These are phyloP conservation scores for Brassica juncea DNA, from an alignment of 345 rosid genomes.

Conservation along the genomic window DNA sequence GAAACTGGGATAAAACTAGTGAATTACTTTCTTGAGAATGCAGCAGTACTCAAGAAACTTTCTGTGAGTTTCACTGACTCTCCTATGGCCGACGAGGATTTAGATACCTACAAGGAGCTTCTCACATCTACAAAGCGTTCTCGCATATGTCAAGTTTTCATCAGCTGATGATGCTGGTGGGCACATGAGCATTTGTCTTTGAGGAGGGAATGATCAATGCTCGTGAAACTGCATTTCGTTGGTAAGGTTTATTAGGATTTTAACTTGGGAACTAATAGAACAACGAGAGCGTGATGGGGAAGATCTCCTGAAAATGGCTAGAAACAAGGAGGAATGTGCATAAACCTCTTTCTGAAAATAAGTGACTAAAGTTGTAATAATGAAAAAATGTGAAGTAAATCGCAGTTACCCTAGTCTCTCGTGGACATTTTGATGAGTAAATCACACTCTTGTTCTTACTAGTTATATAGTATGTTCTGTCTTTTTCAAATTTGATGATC, in stretches of 20 bases:
- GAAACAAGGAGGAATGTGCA: no score
- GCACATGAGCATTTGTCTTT: background rate
- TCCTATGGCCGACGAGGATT: background rate
- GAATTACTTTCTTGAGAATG: background rate
- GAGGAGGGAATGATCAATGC: background rate
- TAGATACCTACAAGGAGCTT: background rate
- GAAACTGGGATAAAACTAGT: background rate
- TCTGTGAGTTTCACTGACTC: background rate
- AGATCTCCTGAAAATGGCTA: no score
- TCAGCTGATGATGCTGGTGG: background rate
- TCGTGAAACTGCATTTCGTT: background rate
- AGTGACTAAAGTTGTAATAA: background rate
- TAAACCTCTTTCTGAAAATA: background rate
- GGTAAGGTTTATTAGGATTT: background rate
- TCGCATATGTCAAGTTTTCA: background rate
- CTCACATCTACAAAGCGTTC: background rate
- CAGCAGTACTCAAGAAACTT: slow-evolving; percentile 1
- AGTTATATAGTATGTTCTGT: background rate
- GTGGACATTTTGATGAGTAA: background rate
- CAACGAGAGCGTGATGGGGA: background rate
- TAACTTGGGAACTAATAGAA: background rate
- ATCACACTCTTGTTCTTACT: background rate
- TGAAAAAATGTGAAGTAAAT: no score
- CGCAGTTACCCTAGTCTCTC: no score
- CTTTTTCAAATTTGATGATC: background rate